Conservation (phyloP, 805 yeast species). For the Monosporozyma siamensis region DNA sequence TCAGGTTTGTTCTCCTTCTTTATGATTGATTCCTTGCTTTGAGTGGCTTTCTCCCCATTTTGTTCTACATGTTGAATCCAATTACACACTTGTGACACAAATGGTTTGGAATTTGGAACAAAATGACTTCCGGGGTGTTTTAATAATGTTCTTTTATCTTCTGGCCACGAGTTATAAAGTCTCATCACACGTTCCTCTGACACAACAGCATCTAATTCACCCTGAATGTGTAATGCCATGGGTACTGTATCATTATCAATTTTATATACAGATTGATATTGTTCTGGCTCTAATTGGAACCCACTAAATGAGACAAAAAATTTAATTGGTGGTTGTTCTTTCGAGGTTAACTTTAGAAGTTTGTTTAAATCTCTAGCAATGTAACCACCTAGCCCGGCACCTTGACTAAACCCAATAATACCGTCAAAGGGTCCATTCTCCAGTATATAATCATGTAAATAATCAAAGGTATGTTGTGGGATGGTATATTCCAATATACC, state of each 20-base stretch:
- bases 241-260: conserved; percentile 22
- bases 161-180: conserved; percentile 44
- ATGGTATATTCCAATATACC: conserved; percentile 16
- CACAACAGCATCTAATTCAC: conserved; percentile 84
- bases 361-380: conserved; percentile 46
- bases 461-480: conserved; percentile 31
- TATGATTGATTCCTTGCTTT: conserved; percentile 2
- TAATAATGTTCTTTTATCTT: conserved; percentile 36
- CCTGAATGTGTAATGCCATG: conserved; percentile 59
- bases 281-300: conserved; percentile 28
- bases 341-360: conserved; percentile 30
- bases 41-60: conserved; percentile 1
- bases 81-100: conserved; percentile 26
- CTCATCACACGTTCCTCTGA: conserved; percentile 54
- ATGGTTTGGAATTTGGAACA: conserved; percentile 72
- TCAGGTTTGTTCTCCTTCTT: neutral
- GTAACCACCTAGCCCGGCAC: conserved; percentile 72
- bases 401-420: conserved; percentile 84
- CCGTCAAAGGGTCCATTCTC: conserved; percentile 74
- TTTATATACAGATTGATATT: conserved; percentile 15
- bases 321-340: conserved; percentile 41
- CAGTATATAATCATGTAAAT: conserved; percentile 37
- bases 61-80: conserved; percentile 24
- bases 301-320: conserved; percentile 76
- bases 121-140: conserved; percentile 95